Base-by-base conservation (phyloP, 257 asterid genomes). In the Perilla frutescens region DNA sequence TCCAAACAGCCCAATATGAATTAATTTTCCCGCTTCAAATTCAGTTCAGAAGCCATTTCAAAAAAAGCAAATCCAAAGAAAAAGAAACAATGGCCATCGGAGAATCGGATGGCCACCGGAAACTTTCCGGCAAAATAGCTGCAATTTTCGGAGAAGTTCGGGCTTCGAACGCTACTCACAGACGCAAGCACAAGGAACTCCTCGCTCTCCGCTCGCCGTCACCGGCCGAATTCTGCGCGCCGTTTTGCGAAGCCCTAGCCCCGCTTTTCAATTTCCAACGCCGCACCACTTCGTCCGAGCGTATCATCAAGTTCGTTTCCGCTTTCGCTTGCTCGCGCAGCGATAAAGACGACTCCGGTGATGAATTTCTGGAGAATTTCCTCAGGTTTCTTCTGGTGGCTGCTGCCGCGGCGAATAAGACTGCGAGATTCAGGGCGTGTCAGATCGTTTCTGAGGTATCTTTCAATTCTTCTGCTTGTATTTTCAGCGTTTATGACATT, bases 381-480 rank as follows among this genome's bases (percentile, higher is more conserved):
- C 60, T 94, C 26, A 77, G 82, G 89, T 88, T 91, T 81, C 79
- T 94, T 77, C 80, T 87, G 11, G 72, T 63, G 73, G 97, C 92
- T 68, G 81, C 95, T 65, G 75, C 50, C 1, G 96, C 97, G 7
- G 87, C 91, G 54, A 84, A 81, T 74, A 91, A 78, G 78, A 90
- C 90, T 36, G 92, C 84, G 40, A 85, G 99, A 83, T 88, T 79
- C 65, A 80, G 97, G 80, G 96, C 97, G 71, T 94, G 99, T 55
- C 96, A 90, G 92, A 91, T 91, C 39, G 81, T 89, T 72, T 94
- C 97, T 50, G 99, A 94, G 99, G 98, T 91, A 67, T 51, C 71
- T 15, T 66, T 45, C 3, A 58, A 3, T 32, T 62, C 20, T 76
- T 13, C 67, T 58, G 6, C 56, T 31, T 66, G 26, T 12, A 7